A percentile compares a stretch with the other conserved stretches of the same genome.
These are phyloP conservation scores for Kwoniella pini DNA, from an alignment of 768 basidiomycete genomes.

Conservation along the genomic window DNA sequence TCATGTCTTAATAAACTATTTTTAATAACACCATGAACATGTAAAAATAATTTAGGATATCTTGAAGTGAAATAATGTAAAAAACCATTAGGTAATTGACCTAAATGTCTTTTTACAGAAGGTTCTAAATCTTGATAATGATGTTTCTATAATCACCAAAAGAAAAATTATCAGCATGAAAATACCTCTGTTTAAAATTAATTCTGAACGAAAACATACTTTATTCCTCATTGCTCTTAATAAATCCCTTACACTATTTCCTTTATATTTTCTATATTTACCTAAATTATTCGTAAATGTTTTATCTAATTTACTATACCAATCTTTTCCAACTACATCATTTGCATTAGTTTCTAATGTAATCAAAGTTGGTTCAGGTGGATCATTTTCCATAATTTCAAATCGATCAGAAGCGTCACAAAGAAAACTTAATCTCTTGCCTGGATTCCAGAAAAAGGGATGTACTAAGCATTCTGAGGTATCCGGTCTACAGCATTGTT, in stretches of 20 bases:
- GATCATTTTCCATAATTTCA: slow-evolving; percentile 95
- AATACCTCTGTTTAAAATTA: no score
- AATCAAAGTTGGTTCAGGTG: slow-evolving; percentile 73
- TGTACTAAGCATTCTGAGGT: slow-evolving; percentile 84
- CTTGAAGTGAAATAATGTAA: slow-evolving; percentile 87
- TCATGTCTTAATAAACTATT: slow-evolving; percentile 73
- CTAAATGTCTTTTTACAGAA: slow-evolving; percentile 81
- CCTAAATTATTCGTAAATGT: slow-evolving; percentile 90
- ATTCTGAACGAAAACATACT: no score
- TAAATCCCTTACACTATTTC: slow-evolving; percentile 83
- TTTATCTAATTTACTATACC: slow-evolving; percentile 82
- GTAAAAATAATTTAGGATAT: slow-evolving; percentile 88
- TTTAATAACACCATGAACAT: slow-evolving; percentile 82
- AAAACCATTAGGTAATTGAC: slow-evolving; percentile 89
- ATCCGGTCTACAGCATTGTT: slow-evolving; percentile 68
- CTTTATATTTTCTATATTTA: slow-evolving; percentile 97
- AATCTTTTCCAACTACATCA: slow-evolving; percentile 74
- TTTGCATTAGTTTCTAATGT: slow-evolving; percentile 70
- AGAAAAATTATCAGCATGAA: neutral
- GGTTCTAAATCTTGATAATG: slow-evolving; percentile 97
- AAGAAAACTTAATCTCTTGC: slow-evolving; percentile 82
- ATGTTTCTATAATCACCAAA: slow-evolving; percentile 65
- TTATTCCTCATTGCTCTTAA: slow-evolving; percentile 92
- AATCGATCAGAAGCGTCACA: slow-evolving; percentile 95
- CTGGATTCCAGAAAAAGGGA: slow-evolving; percentile 96